phyloP scores from a whole-genome alignment of 768 basidiomycete species.

The Solioccasus polychromus region DNA sequence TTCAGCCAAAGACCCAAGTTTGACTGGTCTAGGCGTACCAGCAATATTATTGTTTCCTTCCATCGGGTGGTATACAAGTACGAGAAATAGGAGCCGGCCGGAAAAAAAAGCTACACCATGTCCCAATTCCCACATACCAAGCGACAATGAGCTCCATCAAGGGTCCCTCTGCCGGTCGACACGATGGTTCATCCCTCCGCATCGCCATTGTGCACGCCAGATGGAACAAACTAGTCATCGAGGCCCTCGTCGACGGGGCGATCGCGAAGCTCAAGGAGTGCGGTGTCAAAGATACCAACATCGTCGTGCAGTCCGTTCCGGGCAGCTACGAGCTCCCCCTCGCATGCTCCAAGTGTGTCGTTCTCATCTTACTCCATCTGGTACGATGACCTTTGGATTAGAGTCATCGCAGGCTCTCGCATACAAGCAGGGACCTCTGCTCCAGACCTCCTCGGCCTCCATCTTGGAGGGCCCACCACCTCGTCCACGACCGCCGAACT shows the following conservation, averaged over 20 bases:
- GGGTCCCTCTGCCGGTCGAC: conserved; percentile 58
- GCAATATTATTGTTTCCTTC: conserved; percentile 54
- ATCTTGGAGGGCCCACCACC: conserved; percentile 35
- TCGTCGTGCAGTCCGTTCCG: conserved; percentile 87
- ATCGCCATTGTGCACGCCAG: conserved; percentile 93
- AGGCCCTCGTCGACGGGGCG: conserved; percentile 78
- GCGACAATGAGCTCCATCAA: conserved; percentile 56
- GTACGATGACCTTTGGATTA: conserved; percentile 32
- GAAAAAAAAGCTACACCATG: not conserved
- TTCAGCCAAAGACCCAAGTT: conserved; percentile 11
- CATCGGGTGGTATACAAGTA: no score
- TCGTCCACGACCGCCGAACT: conserved; percentile 33
- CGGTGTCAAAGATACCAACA: conserved; percentile 89
- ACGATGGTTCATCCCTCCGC: conserved; percentile 80
- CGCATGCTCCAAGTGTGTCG: conserved; percentile 75
- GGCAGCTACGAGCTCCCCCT: conserved; percentile 93
- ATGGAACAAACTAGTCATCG: conserved; percentile 91
- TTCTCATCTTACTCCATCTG: not conserved
- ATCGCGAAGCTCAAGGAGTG: conserved; percentile 74
- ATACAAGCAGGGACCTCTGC: conserved; percentile 74
- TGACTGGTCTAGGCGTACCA: conserved; percentile 36
- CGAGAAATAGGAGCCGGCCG: not conserved
- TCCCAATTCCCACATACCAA: conserved; percentile 16
- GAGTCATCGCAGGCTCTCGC: conserved; percentile 86
- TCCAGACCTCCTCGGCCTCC: conserved; percentile 71